Percentiles rank a stretch among this genome's conserved stretches.
phyloP scores from a whole-genome alignment of 306 rosid species.

The Vicia faba region DNA sequence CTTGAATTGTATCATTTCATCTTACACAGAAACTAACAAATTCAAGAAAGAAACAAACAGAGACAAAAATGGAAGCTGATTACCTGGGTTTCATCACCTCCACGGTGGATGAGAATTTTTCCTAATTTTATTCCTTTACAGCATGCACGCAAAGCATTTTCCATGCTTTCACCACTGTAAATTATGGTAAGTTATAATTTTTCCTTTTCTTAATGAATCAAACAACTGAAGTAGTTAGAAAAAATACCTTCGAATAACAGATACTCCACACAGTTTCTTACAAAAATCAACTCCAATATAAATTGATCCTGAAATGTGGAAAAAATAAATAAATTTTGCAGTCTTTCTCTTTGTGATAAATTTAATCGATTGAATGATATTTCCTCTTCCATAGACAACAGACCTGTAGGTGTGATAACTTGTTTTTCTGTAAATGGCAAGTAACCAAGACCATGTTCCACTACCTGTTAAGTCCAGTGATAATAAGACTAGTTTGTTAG shows the following conservation, averaged over 20 bases:
- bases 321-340: constrained; percentile 8
- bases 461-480: constrained; percentile 61
- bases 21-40: constrained; percentile 8
- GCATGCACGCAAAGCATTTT: constrained; percentile 91
- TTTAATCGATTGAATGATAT: constrained; percentile 7
- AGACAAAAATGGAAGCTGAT: background rate
- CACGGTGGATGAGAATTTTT: constrained; percentile 88
- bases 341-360: constrained; percentile 17
- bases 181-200: constrained; percentile 12
- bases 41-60: constrained; percentile 36
- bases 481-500: constrained; percentile 27
- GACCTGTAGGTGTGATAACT: constrained; percentile 84
- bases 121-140: constrained; percentile 96
- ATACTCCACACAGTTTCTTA: constrained; percentile 90
- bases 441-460: constrained; percentile 96
- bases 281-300: constrained; percentile 92
- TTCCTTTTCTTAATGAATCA: background rate
- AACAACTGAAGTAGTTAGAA: constrained; percentile 2
- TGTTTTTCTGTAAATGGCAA: constrained; percentile 96
- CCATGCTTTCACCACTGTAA: constrained; percentile 97
- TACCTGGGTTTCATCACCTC: constrained; percentile 69
- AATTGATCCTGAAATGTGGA: constrained; percentile 61
- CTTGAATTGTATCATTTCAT: constrained; percentile 2
- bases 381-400: constrained; percentile 34
- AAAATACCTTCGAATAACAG: constrained; percentile 81